Conservation (phyloP, 2,329 filamentous ascomycete genomes). For the Paramyrothecium sp. region DNA sequence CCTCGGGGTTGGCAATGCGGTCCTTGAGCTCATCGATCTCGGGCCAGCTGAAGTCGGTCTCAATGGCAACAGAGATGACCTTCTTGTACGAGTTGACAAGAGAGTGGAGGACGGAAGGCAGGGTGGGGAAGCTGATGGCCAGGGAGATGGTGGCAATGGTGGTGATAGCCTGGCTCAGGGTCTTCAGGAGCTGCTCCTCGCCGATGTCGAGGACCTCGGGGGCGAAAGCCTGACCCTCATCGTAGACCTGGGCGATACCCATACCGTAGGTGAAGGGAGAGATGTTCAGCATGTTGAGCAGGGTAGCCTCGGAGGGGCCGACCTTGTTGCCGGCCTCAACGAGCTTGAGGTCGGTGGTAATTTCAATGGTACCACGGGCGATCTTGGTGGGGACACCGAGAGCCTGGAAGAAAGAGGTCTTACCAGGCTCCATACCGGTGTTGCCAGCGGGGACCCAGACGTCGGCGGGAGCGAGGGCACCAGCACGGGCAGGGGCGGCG, state of each 20-base stretch:
- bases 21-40: slow-evolving; percentile 98
- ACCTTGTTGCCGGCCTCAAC: slow-evolving; percentile 91
- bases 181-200: slow-evolving; percentile 88
- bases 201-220: slow-evolving; percentile 86
- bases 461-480: slow-evolving; percentile 90
- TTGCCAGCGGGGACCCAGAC: slow-evolving; percentile 97
- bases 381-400: slow-evolving; percentile 99
- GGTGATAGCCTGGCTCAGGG: slow-evolving; percentile 76
- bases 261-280: slow-evolving; percentile 99
- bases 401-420: slow-evolving; percentile 99
- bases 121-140: slow-evolving; percentile 90
- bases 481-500: slow-evolving; percentile 94
- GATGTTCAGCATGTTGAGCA: slow-evolving; percentile 99
- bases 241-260: slow-evolving; percentile 94
- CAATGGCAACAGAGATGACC: slow-evolving; percentile 80
- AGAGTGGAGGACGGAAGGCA: slow-evolving; percentile 95
- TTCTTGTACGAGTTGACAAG: slow-evolving; percentile 99
- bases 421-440: slow-evolving; percentile 99
- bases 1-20: slow-evolving; percentile 97
- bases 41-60: slow-evolving; percentile 91
- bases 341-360: slow-evolving; percentile 96
- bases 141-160: slow-evolving; percentile 91
- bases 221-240: slow-evolving; percentile 91
- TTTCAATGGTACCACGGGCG: slow-evolving; percentile 99
- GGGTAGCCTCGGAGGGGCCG: slow-evolving; percentile 96